A percentile compares a stretch with the other conserved stretches of the same genome.
These are phyloP conservation scores for Haematococcus lacustris DNA, from an alignment of 139 green algal species.

Conservation along the genomic window DNA sequence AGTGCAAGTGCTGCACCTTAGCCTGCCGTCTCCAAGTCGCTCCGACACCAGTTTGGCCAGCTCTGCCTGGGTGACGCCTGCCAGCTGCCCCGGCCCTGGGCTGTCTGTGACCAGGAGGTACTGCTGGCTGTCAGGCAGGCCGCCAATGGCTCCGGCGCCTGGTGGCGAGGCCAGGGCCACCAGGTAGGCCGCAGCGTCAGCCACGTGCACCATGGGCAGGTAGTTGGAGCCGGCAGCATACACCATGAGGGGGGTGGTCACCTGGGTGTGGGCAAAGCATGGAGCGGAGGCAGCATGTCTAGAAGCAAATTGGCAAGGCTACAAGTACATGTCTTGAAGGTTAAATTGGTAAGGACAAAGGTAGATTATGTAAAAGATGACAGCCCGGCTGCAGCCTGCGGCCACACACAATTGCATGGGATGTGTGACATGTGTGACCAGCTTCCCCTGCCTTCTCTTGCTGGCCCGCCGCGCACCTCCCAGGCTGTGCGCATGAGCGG, in stretches of 20 bases:
- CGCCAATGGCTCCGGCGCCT: neutral
- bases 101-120: slow-evolving; percentile 14
- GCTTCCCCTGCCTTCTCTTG: too few relatives aligned
- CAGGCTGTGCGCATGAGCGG: neutral
- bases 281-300: too few relatives aligned
- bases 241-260: slow-evolving; percentile 12
- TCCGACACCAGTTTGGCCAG: neutral
- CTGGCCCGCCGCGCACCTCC: neutral
- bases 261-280: too few relatives aligned
- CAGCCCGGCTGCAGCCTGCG: too few relatives aligned
- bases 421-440: too few relatives aligned
- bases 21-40: neutral
- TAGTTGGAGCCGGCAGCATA: slow-evolving; percentile 35
- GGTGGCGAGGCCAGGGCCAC: neutral
- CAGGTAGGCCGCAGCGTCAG: slow-evolving; percentile 31
- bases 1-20: neutral
- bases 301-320: too few relatives aligned
- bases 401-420: too few relatives aligned
- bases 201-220: slow-evolving; percentile 43
- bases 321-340: too few relatives aligned
- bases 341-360: too few relatives aligned
- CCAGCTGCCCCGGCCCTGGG: neutral
- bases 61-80: neutral
- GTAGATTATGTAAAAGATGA: too few relatives aligned
- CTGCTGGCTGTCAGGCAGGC: slow-evolving; percentile 4